A percentile compares a stretch with the other conserved stretches of the same genome.
phyloP scores from a whole-genome alignment of 2,329 filamentous ascomycete genomes.

The Aspergillus sp. region DNA sequence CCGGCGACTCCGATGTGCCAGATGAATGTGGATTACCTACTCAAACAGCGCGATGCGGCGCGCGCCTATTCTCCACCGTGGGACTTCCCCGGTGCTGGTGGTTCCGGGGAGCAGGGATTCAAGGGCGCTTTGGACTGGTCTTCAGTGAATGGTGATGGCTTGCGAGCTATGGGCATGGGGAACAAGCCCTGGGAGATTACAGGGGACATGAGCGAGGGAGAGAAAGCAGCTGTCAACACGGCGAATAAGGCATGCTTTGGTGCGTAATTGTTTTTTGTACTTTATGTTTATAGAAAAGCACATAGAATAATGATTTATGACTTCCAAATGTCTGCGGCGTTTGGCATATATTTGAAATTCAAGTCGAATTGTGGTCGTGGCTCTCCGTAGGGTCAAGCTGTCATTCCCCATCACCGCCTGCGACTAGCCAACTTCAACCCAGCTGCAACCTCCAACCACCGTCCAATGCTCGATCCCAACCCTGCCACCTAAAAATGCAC shows the following conservation, averaged over 20 bases:
- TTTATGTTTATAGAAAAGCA: too few relatives aligned
- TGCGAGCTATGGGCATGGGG: conserved; percentile 47
- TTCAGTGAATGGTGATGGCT: conserved; percentile 37
- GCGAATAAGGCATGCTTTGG: conserved; percentile 49
- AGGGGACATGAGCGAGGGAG: conserved; percentile 39
- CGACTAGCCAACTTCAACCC: too few relatives aligned
- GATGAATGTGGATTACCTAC: conserved; percentile 61
- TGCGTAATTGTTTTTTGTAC: too few relatives aligned
- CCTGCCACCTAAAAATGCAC: conserved; percentile 27
- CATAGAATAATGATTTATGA: too few relatives aligned
- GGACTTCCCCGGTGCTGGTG: conserved; percentile 56
- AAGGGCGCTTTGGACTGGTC: conserved; percentile 30
- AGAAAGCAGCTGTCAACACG: conserved; percentile 42
- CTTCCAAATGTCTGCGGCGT: too few relatives aligned
- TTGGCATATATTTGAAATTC: too few relatives aligned
- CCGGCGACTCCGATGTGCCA: conserved; percentile 74
- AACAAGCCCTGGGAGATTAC: conserved; percentile 41
- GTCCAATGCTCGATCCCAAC: conserved; percentile 25
- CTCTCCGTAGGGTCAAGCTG: too few relatives aligned
- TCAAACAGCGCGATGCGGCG: conserved; percentile 62
- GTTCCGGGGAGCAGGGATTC: conserved; percentile 34
- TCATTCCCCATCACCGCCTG: too few relatives aligned
- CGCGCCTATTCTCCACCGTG: conserved; percentile 56
- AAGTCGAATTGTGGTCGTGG: too few relatives aligned
- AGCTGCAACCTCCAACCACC: conserved; percentile 3